A percentile compares a stretch with the other conserved stretches of the same genome.
Conservation (phyloP, 1,139 yeast genomes). For the Pichia sp. region DNA sequence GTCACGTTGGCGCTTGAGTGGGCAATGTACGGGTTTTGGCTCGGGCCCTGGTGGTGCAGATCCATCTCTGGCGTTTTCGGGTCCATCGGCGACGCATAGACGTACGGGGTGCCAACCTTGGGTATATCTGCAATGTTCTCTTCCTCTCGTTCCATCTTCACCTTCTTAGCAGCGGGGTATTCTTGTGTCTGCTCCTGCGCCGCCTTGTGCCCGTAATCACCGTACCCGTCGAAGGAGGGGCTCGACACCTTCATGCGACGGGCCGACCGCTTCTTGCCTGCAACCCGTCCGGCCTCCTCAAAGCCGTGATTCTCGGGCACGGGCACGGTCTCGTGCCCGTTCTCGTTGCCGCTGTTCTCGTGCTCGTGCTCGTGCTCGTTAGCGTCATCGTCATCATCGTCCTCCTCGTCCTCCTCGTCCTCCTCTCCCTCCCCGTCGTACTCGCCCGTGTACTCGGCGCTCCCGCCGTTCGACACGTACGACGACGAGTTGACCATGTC, state of each 20-base stretch:
- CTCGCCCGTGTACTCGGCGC: not conserved
- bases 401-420: slow-evolving; percentile 23
- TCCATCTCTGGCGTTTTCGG: slow-evolving; percentile 14
- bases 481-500: not conserved
- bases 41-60: not conserved
- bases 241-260: not conserved
- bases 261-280: not conserved
- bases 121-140: slow-evolving; percentile 18
- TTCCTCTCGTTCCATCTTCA: slow-evolving; percentile 29
- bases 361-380: not conserved
- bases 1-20: slow-evolving; percentile 12
- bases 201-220: not conserved
- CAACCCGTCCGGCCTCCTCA: not conserved
- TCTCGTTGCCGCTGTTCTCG: not conserved
- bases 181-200: not conserved
- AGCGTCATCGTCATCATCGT: slow-evolving; percentile 15
- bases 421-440: slow-evolving; percentile 2
- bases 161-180: slow-evolving; percentile 17
- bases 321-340: no score
- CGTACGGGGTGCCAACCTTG: not conserved
- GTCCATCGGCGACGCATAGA: slow-evolving; percentile 8
- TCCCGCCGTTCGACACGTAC: not conserved
- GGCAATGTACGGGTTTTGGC: not conserved
- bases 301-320: no score
- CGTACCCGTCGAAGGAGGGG: not conserved